A percentile compares a stretch with the other conserved stretches of the same genome.
phyloP scores from a whole-genome alignment of 306 rosid genomes.

The Amphicarpaea edgeworthii region DNA sequence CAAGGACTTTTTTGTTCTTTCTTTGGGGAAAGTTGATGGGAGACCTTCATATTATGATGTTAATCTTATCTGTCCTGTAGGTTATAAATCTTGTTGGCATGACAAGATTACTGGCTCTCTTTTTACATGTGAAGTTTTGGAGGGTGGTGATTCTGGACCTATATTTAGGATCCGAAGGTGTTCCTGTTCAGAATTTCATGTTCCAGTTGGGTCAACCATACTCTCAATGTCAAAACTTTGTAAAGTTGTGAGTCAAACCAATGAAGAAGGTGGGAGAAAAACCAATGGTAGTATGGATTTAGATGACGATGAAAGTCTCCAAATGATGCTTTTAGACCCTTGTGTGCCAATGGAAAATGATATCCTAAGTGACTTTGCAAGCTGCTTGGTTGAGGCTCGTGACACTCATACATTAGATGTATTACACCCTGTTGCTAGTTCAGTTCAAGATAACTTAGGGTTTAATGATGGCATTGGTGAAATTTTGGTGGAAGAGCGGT shows the following conservation, averaged over 20 bases:
- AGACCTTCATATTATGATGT: constrained; percentile 80
- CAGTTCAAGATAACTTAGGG: constrained; percentile 43
- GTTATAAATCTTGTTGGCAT: constrained; percentile 93
- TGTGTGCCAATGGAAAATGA: constrained; percentile 74
- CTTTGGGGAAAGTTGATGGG: constrained; percentile 81
- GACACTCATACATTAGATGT: constrained; percentile 48
- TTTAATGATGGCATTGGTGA: constrained; percentile 82
- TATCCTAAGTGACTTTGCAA: constrained; percentile 68
- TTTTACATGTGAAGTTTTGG: constrained; percentile 78
- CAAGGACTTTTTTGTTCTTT: constrained; percentile 88
- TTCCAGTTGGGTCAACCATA: constrained; percentile 73
- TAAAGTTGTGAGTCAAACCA: constrained; percentile 51
- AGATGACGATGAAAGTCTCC: constrained; percentile 63
- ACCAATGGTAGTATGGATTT: constrained; percentile 47
- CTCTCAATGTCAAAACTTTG: constrained; percentile 57
- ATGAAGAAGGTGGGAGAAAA: constrained; percentile 59
- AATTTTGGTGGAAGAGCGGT: constrained; percentile 75
- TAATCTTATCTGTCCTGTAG: constrained; percentile 73
- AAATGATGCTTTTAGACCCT: constrained; percentile 73
- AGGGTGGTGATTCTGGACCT: constrained; percentile 96
- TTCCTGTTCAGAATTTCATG: constrained; percentile 68
- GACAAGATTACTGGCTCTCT: constrained; percentile 90
- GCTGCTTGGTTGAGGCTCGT: constrained; percentile 49
- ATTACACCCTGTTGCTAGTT: constrained; percentile 47
- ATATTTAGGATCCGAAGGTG: constrained; percentile 76